Evolutionary conservation across 139 green algal species (phyloP), one percentile per base, ranked within the genome.

Genomic region (Yamagishiella unicocca): DNA sequence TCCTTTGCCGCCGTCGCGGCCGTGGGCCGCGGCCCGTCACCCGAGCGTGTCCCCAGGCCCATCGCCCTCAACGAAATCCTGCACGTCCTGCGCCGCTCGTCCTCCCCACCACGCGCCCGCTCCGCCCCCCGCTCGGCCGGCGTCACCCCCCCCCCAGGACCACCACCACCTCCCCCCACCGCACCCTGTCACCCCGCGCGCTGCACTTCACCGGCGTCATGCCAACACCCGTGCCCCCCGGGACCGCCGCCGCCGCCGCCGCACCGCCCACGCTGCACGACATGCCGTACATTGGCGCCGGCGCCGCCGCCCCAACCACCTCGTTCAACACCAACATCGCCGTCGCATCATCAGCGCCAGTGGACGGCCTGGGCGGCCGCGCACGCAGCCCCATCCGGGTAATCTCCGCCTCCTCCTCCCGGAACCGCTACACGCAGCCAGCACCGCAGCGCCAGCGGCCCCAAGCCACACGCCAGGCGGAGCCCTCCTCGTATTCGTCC

Each of bases 141-240:
- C 64, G 4, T 12, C 37, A 45, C 21, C 17, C 35, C 67, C 67
- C 2, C 31, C 46, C 53, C 42, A 55, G 2, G 25, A 29, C 70
- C 27, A 24, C 10, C 37, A 46, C 22, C 19, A 21, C 0, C 22
- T 70, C 77, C 4, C 55, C 77, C 12, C 35, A 58, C 8, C 77
- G 77, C 24, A 27, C 31, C 37, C 37, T 84, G 3, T 84, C 77
- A 4, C 77, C 77, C 25, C 58, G 55, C 25, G 24, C 55, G 8
- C 77, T 84, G 19, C 77, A 73, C 38, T 84, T 74, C 40, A 84
- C 55, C 3, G 55, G 77, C 27, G 37, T 37, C 37, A 58, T 58
- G 77, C 37, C 77, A 6, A 84, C 77, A 29, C 77, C 77, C 12
- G 43, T 40, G 8, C 5, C 7, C 10, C 40, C 14, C 37, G 29